Percentiles rank a stretch among this genome's conserved stretches.
Evolutionary conservation across 352 stramenopile species (phyloP).

Genomic region (Globisporangium spiculum): DNA sequence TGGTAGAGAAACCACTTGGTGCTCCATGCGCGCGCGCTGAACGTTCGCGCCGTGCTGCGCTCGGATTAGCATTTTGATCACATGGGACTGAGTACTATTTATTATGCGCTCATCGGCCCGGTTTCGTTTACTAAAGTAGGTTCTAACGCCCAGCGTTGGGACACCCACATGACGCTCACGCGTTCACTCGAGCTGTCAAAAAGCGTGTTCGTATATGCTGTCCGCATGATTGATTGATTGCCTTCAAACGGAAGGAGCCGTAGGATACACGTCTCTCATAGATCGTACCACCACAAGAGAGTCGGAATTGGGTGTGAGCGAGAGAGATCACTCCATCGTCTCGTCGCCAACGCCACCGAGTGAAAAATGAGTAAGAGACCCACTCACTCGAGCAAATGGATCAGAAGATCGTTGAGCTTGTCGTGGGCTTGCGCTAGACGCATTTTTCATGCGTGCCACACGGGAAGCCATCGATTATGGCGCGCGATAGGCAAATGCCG

Average conservation of each 20-base stretch:
- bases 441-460: background rate
- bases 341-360: background rate
- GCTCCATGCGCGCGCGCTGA: background rate
- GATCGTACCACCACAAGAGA: background rate
- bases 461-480: background rate
- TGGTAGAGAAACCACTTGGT: background rate
- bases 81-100: background rate
- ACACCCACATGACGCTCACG: background rate
- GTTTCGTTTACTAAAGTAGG: too few relatives aligned
- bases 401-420: constrained; percentile 10
- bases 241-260: too few relatives aligned
- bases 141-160: too few relatives aligned
- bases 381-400: background rate
- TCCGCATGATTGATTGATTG: background rate
- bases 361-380: background rate
- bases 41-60: constrained; percentile 1
- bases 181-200: background rate
- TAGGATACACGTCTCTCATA: too few relatives aligned
- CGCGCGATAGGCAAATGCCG: constrained; percentile 1
- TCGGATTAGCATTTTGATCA: background rate
- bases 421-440: background rate
- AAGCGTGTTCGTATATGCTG: background rate
- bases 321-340: background rate
- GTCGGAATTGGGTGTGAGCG: background rate
- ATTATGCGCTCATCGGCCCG: too few relatives aligned